phyloP scores from a whole-genome alignment of 2,329 filamentous ascomycete species.

The Zarea fungicola region DNA sequence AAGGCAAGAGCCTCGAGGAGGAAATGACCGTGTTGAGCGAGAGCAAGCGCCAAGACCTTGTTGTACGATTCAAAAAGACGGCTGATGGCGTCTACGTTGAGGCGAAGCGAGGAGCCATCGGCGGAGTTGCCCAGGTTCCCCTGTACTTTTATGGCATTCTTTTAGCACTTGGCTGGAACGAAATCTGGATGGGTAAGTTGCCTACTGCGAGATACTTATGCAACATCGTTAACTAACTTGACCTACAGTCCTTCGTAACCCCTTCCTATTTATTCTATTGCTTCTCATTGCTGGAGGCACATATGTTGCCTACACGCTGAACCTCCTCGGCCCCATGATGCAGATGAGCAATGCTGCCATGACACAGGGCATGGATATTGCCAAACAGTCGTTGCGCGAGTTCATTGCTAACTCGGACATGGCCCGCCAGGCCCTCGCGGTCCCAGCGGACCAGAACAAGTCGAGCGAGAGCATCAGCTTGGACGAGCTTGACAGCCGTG shows the following conservation, averaged over 20 bases:
- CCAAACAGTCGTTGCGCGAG: constrained; percentile 84
- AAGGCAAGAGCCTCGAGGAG: constrained; percentile 89
- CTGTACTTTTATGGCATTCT: constrained; percentile 91
- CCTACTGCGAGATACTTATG: constrained; percentile 12
- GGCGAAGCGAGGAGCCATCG: constrained; percentile 93
- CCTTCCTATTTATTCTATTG: constrained; percentile 84
- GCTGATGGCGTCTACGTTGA: constrained; percentile 97
- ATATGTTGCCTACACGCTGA: constrained; percentile 89
- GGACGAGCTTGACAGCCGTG: constrained; percentile 55
- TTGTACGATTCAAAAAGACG: constrained; percentile 95
- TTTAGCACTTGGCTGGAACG: constrained; percentile 95
- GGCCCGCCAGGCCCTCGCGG: constrained; percentile 74
- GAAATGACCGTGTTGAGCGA: constrained; percentile 95
- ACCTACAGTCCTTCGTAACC: constrained; percentile 77
- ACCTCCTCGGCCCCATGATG: constrained; percentile 91
- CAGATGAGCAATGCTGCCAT: constrained; percentile 91
- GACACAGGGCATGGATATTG: constrained; percentile 80
- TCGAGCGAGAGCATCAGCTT: constrained; percentile 49
- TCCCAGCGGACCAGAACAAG: constrained; percentile 49
- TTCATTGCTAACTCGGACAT: constrained; percentile 86
- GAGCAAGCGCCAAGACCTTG: constrained; percentile 83
- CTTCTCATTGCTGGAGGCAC: constrained; percentile 69
- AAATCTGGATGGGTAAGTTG: constrained; percentile 80
- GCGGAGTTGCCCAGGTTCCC: constrained; percentile 88
- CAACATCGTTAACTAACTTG: constrained; percentile 17